Conservation (phyloP, 805 yeast genomes). For the Schwanniomyces vanrijiae region DNA sequence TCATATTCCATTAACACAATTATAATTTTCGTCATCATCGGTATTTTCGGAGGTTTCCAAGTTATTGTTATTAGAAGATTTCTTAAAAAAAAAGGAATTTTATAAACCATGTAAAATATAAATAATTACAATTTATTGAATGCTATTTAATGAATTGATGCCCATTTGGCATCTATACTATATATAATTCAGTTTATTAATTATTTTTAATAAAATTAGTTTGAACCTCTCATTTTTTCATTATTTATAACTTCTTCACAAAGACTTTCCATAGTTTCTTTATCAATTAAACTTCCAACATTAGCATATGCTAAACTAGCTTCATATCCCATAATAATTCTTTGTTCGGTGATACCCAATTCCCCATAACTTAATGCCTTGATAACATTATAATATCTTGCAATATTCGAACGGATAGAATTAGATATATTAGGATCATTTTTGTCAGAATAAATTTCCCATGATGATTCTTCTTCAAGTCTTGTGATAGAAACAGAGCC, state of each 20-base stretch:
- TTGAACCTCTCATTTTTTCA: conserved; percentile 72
- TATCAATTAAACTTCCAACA: conserved; percentile 70
- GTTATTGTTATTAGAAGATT: conserved; percentile 28
- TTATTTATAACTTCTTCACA: conserved; percentile 70
- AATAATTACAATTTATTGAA: not conserved
- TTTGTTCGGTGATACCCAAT: conserved; percentile 79
- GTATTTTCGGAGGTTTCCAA: conserved; percentile 31
- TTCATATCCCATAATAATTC: conserved; percentile 83
- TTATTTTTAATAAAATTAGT: not conserved
- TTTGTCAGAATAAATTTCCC: conserved; percentile 91
- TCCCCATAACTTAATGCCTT: conserved; percentile 81
- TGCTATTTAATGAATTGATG: not conserved
- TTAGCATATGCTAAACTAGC: conserved; percentile 76
- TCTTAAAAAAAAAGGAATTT: conserved; percentile 25
- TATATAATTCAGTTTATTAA: conserved; percentile 1
- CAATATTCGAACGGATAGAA: conserved; percentile 66
- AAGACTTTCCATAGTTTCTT: conserved; percentile 68
- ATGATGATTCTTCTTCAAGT: conserved; percentile 86
- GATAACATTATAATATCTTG: conserved; percentile 83
- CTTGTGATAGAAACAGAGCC: conserved; percentile 75
- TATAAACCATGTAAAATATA: conserved; percentile 4
- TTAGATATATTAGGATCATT: conserved; percentile 69
- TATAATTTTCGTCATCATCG: conserved; percentile 23
- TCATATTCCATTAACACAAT: conserved; percentile 32
- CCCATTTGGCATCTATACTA: conserved; percentile 1